Evolutionary conservation across 148 eudicot species (phyloP).

Genomic region (Rhododendron vialii): DNA sequence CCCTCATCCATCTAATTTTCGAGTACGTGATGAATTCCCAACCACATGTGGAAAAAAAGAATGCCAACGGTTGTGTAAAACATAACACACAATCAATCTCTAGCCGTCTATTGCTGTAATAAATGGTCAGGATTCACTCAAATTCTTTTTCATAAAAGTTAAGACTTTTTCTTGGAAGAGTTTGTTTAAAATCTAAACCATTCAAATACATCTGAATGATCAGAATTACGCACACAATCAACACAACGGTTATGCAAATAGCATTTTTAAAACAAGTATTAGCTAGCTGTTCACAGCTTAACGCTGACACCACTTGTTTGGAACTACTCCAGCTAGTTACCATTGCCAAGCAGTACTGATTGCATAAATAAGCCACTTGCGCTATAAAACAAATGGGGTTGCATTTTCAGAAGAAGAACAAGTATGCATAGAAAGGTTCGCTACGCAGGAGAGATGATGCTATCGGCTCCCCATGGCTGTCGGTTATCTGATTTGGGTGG

Average conservation of each 20-base stretch:
- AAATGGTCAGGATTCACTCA: too few relatives aligned
- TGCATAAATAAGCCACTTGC: background rate
- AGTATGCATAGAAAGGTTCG: slow-evolving; percentile 7
- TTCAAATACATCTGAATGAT: too few relatives aligned
- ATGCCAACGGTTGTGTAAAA: background rate
- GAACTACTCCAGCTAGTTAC: background rate
- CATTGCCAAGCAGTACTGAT: background rate
- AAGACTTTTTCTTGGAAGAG: too few relatives aligned
- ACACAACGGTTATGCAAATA: too few relatives aligned
- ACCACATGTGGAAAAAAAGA: background rate
- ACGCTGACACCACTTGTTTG: background rate
- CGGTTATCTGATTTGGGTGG: background rate
- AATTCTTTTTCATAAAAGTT: too few relatives aligned
- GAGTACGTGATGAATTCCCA: background rate
- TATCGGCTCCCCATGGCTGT: background rate
- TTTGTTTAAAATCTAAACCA: too few relatives aligned
- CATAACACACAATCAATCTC: too few relatives aligned
- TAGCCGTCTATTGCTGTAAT: too few relatives aligned
- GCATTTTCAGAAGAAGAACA: background rate
- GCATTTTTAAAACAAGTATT: background rate
- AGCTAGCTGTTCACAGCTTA: background rate
- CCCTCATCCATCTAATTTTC: background rate
- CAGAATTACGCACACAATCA: too few relatives aligned
- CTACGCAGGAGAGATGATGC: slow-evolving; percentile 17
- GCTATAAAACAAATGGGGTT: background rate